Evolutionary conservation across 1,139 yeast species (phyloP), one percentile per base, ranked within the genome.

Genomic region (Hyphopichia burtonii): DNA sequence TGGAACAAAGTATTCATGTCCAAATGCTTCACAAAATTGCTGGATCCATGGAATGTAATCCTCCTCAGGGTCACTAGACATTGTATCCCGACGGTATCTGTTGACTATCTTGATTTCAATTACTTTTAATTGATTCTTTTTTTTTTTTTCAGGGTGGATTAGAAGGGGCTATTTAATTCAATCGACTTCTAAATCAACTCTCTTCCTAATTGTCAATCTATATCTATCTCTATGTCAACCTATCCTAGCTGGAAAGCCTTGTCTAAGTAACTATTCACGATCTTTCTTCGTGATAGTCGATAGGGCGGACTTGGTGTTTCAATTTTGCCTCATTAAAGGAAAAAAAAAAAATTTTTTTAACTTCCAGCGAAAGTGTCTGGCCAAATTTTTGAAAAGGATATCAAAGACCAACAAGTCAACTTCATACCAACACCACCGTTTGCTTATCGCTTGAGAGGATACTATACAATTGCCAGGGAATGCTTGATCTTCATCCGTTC

Each of bases 1-100:
- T 48, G 93, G 95, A 31, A 93, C 96, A 63, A 90, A 90, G 63
- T 84, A 91, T 57, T 93, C 97, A 59, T 90, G 96, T 19, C 96
- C 96, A 56, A 86, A 88, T 50, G 84, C 74, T 36, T 88, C 80
- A 60, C 97, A 90, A 64, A 85, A 91, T 55, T 86, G 88, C 48
- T 87, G 80, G 52, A 93, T 86, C 99, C 99, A 93, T 36, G 94
- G 84, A 51, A 85, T 85, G 53, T 77, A 76, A 51, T 82, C 87
- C 44, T 81, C 88, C 54, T 76, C 69, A 36, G 66, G 70, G 47
- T 68, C 76, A 39, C 71, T 67, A 17, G 76, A 70, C 77, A 72
- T 71, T 11, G n/a, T n/a, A n/a, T n/a, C n/a, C 20, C 36, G 28
- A 20, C 27, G 14, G 20, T 33, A 33, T 33, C 19, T 33, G 36